Percentiles rank a stretch among this genome's conserved stretches.
Conservation (phyloP, 768 basidiomycete species). For the Hygrophorus pudorinus region DNA sequence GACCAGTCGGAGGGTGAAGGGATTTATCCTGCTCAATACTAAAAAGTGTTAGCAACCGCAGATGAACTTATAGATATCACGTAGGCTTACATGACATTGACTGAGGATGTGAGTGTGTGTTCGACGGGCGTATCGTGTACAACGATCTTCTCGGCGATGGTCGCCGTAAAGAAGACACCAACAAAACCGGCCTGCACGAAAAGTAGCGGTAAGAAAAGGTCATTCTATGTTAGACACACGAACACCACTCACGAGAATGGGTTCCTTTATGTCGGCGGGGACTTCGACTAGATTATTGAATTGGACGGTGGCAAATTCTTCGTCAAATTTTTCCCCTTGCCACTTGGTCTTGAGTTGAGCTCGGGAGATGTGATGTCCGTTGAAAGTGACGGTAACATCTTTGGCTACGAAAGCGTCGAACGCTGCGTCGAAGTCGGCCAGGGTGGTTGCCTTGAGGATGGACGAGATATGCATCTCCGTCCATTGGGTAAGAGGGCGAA, state of each 20-base stretch:
- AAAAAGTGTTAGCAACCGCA: background rate
- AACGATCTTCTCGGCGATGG: conserved; percentile 3
- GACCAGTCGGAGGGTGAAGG: background rate
- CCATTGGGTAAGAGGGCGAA: conserved; percentile 28
- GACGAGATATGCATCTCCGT: conserved; percentile 24
- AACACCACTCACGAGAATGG: background rate
- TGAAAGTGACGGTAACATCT: conserved; percentile 25
- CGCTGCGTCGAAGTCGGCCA: conserved; percentile 22
- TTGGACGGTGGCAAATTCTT: conserved; percentile 16
- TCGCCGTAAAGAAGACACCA: conserved; percentile 7
- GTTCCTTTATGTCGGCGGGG: conserved; percentile 7
- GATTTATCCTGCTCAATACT: conserved; percentile 4
- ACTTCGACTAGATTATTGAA: conserved; percentile 20
- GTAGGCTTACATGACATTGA: conserved; percentile 6
- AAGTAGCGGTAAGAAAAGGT: background rate
- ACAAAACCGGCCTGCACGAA: conserved; percentile 12
- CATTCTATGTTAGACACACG: background rate
- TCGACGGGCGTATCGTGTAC: conserved; percentile 1
- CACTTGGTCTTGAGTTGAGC: conserved; percentile 30
- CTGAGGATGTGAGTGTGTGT: conserved; percentile 5
- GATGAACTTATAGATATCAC: background rate
- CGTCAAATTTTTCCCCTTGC: conserved; percentile 12
- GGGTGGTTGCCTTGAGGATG: conserved; percentile 27
- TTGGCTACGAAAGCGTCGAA: conserved; percentile 32
- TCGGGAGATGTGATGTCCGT: conserved; percentile 27